Conservation (phyloP, 2,329 filamentous ascomycete genomes). For the Taxawa tesnikishii region DNA sequence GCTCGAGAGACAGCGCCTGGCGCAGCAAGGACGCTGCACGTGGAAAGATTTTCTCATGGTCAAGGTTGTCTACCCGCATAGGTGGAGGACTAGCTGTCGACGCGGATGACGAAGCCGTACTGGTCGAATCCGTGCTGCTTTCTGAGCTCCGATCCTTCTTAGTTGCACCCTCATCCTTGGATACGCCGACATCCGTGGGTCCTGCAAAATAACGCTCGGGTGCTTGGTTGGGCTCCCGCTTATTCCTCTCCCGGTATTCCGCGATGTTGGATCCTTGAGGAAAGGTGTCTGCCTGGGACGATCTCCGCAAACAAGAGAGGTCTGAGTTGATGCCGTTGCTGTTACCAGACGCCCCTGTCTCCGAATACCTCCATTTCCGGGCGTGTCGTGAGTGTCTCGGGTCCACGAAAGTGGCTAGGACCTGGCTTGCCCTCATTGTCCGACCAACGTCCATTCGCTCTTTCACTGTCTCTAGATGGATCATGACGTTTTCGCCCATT, state of each 20-base stretch:
- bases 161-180: too few species aligned
- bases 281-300: too few species aligned
- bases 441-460: slow-evolving; percentile 19
- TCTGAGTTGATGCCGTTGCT: too few species aligned
- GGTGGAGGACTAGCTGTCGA: neutral
- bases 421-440: slow-evolving; percentile 14
- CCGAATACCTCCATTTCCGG: slow-evolving; percentile 3
- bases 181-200: too few species aligned
- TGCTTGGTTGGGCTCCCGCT: too few species aligned
- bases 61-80: slow-evolving; percentile 16
- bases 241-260: too few species aligned
- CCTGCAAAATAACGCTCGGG: too few species aligned
- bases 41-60: slow-evolving; percentile 25
- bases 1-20: slow-evolving; percentile 30
- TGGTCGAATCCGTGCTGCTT: neutral
- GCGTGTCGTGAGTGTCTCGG: slow-evolving; percentile 10
- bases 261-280: too few species aligned
- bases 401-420: slow-evolving; percentile 14
- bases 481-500: slow-evolving; percentile 36
- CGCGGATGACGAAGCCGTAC: neutral
- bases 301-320: too few species aligned
- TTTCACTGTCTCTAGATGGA: slow-evolving; percentile 20
- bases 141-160: too few species aligned
- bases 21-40: slow-evolving; percentile 35
- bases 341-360: too few species aligned